Evolutionary conservation across 2,329 filamentous ascomycete species (phyloP), one percentile per base, ranked within the genome.

Genomic region (Peltaster fructicola): DNA sequence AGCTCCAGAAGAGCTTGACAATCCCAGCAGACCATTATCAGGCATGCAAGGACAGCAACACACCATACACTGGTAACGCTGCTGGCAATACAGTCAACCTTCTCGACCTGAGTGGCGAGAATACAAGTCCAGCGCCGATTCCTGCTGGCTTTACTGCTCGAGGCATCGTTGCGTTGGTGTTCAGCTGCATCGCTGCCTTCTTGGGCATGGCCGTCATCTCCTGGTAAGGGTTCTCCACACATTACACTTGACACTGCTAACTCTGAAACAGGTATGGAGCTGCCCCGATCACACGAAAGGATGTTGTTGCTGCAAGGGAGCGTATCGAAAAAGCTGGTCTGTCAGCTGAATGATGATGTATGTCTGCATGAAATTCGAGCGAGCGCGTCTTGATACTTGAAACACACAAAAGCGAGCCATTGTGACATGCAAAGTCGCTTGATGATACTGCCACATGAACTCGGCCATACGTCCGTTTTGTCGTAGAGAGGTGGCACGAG

Each of bases 161-260:
- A 17, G 80, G 79, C 6, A 75, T 77, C 20, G 64, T 81, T 2
- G 79, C 79, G 7, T 51, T 88, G 36, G 71, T 73, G 2, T 79
- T 85, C 43, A 79, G 73, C 41, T 65, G 64, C 34, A 33, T 82
- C 3, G 63, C 63, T 9, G 80, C 76, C 3, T 55, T 82, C 23
- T 37, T 79, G 5, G 79, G 79, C 6, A 59, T 82, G 38, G 59
- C 52, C 0, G 65, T 68, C 8, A 69, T 88, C 27, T 62, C 59
- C 1, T 72, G 73, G 60, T 84, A 77, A 20, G 6, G 13, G 10
- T 11, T 15, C 22, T 26, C 23, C 22, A 17, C 22, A 15, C 6
- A 10, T 20, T 6, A 20, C 10, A 13, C 10, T 11, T 12, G 4
- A 10, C 23, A 22, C 32, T 37, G 32, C 38, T 29, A 24, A 12